Evolutionary conservation across 2,329 filamentous ascomycete genomes (phyloP), one percentile per base, ranked within the genome.

Genomic region (Diplocarpon mali): DNA sequence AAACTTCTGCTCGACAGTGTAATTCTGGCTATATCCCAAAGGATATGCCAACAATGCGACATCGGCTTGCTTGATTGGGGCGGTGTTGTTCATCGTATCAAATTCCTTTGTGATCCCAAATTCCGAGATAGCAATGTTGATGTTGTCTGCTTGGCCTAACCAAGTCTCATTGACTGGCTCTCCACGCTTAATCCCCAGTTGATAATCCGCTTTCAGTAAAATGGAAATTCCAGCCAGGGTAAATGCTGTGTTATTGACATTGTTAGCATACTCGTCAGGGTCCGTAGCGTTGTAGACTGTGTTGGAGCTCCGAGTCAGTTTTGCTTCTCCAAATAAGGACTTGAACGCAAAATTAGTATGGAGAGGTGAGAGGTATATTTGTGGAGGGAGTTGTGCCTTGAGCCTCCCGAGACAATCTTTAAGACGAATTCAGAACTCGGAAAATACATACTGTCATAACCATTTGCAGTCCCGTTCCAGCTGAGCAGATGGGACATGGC

Each of bases 31-130:
- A 51, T 75, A 83, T 44, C 74, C 71, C 2, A 84, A 60, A 2
- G 82, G 74, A 55, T 78, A 83, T 5, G 78, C 80, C 36, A 79
- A 69, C 29, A 85, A 63, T 20, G 84, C 76, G 12, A 85, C 73
- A 60, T 85, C 80, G 1, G 80, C 81, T 59, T 85, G 81, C 58
- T 85, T 85, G 39, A 85, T 78, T 0, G 66, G 66, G 10, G 80
- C 73, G 14, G 70, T 76, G 14, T 78, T 76, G 54, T 83, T 83
- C 78, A 84, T 83, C 0, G 69, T 70, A 0, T 69, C 69, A 52
- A 78, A 83, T 54, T 84, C 79, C 2, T 80, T 61, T 4, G 80
- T 78, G 30, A 85, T 77, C 17, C 70, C 69, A 2, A 76, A 76
- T 3, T 67, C 59, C 2, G 68, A 59, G 75, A 69, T 40, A 69